Base-by-base conservation (phyloP, 805 yeast genomes). In the Ogataea minuta region DNA sequence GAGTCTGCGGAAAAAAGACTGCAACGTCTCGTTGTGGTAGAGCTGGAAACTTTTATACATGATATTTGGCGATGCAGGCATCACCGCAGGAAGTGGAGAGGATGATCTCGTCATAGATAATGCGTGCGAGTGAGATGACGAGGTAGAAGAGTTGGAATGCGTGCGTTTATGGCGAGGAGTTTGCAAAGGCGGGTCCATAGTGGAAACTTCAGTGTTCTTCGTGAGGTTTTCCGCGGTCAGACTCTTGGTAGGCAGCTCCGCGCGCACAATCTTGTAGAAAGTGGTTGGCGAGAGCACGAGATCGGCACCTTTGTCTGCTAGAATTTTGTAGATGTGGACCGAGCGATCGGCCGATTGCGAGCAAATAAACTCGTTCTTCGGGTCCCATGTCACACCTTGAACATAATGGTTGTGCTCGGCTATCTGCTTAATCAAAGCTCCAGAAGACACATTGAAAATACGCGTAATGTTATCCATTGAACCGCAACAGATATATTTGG, bases 381-480 rank as follows among this genome's bases (percentile, higher is more conserved):
- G 99, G 59, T 93, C 99, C 98, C 98, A 93, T 0, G 84, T 71
- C 4, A 93, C 91, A 3, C 99, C 99, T 62, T 93, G 99, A 3
- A 93, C 95, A 52, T 87, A 91, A 60, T 90, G 96, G 32, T 69
- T 68, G 61, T 93, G 98, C 42, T 84, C 87, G 5, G 77, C 76
- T 44, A 81, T 68, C 49, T 78, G 82, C 19, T 68, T 60, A 0
- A 83, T 66, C 49, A 79, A 74, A 21, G 67, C 65, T 0, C 91
- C 93, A 2, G 71, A 71, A 1, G 59, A 53, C 4, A 74, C 76
- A 45, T 74, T 72, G 53, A 80, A 87, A 0, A 91, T 71, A 32
- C 95, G 68, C 9, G 89, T 76, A 6, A 79, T 70, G 53, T 88
- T 87, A 62, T 93, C 98, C 87, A 91, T 88, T 11, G 95, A 81